Evolutionary conservation across 768 basidiomycete genomes (phyloP), one percentile per base, ranked within the genome.

Genomic region (Gloeophyllum trabeum): DNA sequence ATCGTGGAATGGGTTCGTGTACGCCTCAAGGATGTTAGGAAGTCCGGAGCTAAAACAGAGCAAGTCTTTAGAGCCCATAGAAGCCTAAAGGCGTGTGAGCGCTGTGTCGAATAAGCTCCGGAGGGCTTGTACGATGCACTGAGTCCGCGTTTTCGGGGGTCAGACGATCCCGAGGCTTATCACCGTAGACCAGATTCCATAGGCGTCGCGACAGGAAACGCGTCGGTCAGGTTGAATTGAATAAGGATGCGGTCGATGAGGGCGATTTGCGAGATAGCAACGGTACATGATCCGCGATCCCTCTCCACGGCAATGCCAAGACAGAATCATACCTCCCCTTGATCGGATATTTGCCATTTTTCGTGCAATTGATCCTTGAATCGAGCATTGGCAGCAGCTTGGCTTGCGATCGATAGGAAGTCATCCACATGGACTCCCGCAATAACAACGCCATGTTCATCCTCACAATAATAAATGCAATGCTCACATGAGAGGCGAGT

Each of bases 171-270:
- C n/a, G n/a, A n/a, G n/a, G n/a, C n/a, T n/a, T n/a, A n/a, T n/a
- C n/a, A n/a, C n/a, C n/a, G 14, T 4, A 42, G 6, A 10, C 12
- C 19, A 4, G 53, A 43, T 21, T 60, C 57, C 51, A 60, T 58
- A 41, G 52, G 61, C 26, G 37, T 57, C 4, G 36, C 52, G 10
- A 43, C 38, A 16, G 60, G 58, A 41, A 53, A 51, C 10, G 45
- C 30, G 36, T 62, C 53, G 13, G 43, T 41, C 13, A 62, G 45
- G 36, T 54, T 44, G 46, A 55, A 60, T 7, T 55, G 43, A 0
- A 22, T 6, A 5, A 60, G n/a, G 41, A 59, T 51, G 6, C 57
- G 46, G 44, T 60, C 50, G 45, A 66, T 57, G 43, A 60, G 62
- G n/a, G 53, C 40, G 19, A 38, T 32, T 47, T 69, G 65, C n/a